Conservation (phyloP, 352 stramenopile genomes). For the Nothophytophthora sp. region DNA sequence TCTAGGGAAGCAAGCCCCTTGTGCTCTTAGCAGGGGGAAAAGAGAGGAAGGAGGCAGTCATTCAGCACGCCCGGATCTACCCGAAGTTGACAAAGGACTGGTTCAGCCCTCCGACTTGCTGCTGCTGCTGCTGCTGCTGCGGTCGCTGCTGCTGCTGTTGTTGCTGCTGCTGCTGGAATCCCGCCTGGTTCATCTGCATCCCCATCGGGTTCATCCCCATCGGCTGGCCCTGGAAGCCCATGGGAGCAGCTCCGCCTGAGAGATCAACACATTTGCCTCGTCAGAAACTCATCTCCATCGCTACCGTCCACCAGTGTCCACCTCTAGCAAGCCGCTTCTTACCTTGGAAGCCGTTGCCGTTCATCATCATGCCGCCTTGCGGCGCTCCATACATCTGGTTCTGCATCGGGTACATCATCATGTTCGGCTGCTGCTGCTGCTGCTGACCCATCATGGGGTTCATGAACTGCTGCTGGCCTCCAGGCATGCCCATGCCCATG, state of each 20-base stretch:
- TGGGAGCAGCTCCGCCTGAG: conserved; percentile 34
- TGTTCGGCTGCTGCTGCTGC: conserved; percentile 22
- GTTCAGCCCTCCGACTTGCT: conserved; percentile 53
- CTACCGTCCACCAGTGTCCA: background rate
- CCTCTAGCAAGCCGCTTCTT: conserved; percentile 3
- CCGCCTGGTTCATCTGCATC: conserved; percentile 61
- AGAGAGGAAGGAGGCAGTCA: conserved; percentile 51
- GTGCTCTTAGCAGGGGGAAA: conserved; percentile 6
- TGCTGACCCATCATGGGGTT: conserved; percentile 39
- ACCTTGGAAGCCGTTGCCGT: conserved; percentile 58
- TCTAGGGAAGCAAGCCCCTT: conserved; percentile 23
- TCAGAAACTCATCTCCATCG: background rate
- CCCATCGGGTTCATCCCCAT: conserved; percentile 71
- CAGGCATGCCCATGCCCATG: conserved; percentile 32
- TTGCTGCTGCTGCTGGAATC: conserved; percentile 40
- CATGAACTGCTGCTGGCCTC: conserved; percentile 31
- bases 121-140: conserved; percentile 43
- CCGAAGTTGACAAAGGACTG: conserved; percentile 83
- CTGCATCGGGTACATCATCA: conserved; percentile 46
- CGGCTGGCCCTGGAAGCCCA: conserved; percentile 51
- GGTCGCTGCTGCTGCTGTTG: conserved; percentile 27
- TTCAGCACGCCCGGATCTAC: conserved; percentile 27
- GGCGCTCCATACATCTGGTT: conserved; percentile 51
- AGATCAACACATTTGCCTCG: background rate
- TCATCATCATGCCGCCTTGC: conserved; percentile 61